These are phyloP conservation scores for Ustilago xerochloae DNA, from an alignment of 1,284 basidiomycete genomes.

Conservation along the genomic window DNA sequence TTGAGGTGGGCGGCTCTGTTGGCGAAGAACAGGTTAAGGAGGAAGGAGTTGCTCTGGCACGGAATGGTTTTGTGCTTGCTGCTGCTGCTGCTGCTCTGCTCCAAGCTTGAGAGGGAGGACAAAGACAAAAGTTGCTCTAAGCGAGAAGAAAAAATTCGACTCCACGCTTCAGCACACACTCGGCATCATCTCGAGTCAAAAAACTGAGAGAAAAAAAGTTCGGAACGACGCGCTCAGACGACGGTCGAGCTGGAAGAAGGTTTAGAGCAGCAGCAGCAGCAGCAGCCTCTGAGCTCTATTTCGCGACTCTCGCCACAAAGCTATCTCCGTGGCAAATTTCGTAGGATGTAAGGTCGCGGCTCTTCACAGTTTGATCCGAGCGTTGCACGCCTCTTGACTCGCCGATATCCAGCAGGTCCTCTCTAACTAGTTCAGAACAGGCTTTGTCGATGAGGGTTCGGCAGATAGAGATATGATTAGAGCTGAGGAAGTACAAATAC, in stretches of 20 bases:
- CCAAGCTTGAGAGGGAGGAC: neutral
- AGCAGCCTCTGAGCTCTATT: too few species aligned
- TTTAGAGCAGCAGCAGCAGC: neutral
- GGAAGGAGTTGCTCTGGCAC: constrained; percentile 5
- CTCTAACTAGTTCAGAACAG: too few species aligned
- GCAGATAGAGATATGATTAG: too few species aligned
- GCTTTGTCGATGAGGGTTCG: too few species aligned
- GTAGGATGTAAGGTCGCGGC: neutral
- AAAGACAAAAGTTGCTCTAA: constrained; percentile 13
- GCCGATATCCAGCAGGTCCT: too few species aligned
- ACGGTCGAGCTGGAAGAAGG: neutral
- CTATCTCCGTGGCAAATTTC: neutral
- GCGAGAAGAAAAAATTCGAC: constrained; percentile 3
- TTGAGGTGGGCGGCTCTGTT: constrained; percentile 42
- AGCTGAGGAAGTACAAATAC: too few species aligned
- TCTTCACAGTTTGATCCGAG: too few species aligned
- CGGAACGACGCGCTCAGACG: constrained; percentile 10
- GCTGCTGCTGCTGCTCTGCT: neutral
- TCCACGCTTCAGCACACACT: neutral
- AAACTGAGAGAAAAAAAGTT: constrained; percentile 6
- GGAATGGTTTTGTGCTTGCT: constrained; percentile 10
- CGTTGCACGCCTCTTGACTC: too few species aligned
- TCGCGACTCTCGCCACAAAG: constrained; percentile 1
- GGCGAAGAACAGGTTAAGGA: constrained; percentile 36
- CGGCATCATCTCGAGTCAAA: too few species aligned